Evolutionary conservation across 2,329 filamentous ascomycete species (phyloP).

Genomic region (Aureobasidium sp.): DNA sequence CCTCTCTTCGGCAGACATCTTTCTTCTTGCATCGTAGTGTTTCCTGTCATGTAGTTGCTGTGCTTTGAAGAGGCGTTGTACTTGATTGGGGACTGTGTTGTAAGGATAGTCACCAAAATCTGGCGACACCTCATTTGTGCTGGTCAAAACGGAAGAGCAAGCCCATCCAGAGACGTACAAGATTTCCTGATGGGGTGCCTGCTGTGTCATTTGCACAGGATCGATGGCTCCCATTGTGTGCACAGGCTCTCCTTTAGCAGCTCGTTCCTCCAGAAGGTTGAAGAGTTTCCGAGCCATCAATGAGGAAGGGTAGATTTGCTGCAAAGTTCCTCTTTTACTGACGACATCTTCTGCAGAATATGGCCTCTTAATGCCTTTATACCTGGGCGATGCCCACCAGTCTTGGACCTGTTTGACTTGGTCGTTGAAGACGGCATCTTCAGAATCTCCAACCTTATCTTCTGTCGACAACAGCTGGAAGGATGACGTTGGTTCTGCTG

Average conservation of each 20-base stretch:
- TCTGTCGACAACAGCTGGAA: conserved; percentile 79
- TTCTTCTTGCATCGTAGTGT: conserved; percentile 79
- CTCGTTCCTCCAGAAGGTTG: conserved; percentile 72
- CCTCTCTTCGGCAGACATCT: conserved; percentile 67
- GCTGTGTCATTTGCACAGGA: conserved; percentile 98
- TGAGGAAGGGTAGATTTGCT: conserved; percentile 85
- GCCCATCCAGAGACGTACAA: conserved; percentile 97
- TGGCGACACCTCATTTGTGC: conserved; percentile 93
- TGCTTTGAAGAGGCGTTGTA: conserved; percentile 91
- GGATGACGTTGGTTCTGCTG: conserved; percentile 60
- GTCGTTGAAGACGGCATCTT: conserved; percentile 77
- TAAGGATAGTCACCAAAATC: conserved; percentile 99
- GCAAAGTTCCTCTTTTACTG: conserved; percentile 81
- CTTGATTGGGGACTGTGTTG: conserved; percentile 97
- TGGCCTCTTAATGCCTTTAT: conserved; percentile 80
- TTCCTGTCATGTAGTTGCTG: conserved; percentile 96
- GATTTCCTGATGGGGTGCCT: conserved; percentile 91
- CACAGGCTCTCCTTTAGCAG: conserved; percentile 74
- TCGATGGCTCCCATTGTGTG: conserved; percentile 98
- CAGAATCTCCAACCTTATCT: conserved; percentile 69
- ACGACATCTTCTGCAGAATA: conserved; percentile 89
- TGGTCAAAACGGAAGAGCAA: conserved; percentile 85
- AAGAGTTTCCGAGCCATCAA: conserved; percentile 94
- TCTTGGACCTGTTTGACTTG: conserved; percentile 78
- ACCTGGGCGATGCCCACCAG: conserved; percentile 87